Conservation (phyloP, 1,284 basidiomycete genomes). For the Cryptococcus sp. region DNA sequence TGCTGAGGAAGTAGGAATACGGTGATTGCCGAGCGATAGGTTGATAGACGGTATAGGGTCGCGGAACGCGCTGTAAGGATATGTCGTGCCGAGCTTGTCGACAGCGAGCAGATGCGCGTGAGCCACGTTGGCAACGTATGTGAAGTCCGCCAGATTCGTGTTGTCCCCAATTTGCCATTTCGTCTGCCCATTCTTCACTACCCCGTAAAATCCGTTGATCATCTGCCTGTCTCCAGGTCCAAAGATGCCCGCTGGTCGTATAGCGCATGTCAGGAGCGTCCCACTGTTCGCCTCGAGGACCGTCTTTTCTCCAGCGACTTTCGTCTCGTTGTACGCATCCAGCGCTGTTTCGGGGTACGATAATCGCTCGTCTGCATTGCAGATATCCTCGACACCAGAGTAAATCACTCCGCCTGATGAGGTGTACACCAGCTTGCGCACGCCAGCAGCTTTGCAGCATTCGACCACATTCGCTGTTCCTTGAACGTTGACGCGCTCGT, state of each 20-base stretch:
- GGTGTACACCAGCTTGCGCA: conserved; percentile 91
- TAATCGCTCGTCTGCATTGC: conserved; percentile 87
- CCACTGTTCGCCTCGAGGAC: conserved; percentile 84
- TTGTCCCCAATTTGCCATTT: conserved; percentile 94
- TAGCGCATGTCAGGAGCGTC: conserved; percentile 79
- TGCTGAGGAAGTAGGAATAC: conserved; percentile 73
- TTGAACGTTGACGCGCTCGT: conserved; percentile 91
- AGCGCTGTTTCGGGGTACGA: conserved; percentile 72
- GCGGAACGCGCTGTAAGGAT: conserved; percentile 56
- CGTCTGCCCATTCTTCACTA: conserved; percentile 79
- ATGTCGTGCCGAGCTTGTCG: conserved; percentile 59
- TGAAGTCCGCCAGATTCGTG: conserved; percentile 94
- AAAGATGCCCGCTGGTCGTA: conserved; percentile 95
- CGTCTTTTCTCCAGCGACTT: conserved; percentile 82
- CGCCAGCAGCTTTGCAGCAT: conserved; percentile 72
- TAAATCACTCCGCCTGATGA: conserved; percentile 93
- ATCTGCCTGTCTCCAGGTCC: conserved; percentile 92
- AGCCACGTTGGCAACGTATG: conserved; percentile 94
- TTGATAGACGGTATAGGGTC: conserved; percentile 65
- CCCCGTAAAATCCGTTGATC: conserved; percentile 76
- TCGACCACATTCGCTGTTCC: conserved; percentile 86
- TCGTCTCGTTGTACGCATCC: conserved; percentile 96
- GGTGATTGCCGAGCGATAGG: conserved; percentile 62
- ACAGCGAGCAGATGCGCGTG: conserved; percentile 92
- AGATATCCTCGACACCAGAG: conserved; percentile 71